Evolutionary conservation across 2,329 filamentous ascomycete genomes (phyloP), one percentile per base, ranked within the genome.

Genomic region (Aspergillus bombycis): DNA sequence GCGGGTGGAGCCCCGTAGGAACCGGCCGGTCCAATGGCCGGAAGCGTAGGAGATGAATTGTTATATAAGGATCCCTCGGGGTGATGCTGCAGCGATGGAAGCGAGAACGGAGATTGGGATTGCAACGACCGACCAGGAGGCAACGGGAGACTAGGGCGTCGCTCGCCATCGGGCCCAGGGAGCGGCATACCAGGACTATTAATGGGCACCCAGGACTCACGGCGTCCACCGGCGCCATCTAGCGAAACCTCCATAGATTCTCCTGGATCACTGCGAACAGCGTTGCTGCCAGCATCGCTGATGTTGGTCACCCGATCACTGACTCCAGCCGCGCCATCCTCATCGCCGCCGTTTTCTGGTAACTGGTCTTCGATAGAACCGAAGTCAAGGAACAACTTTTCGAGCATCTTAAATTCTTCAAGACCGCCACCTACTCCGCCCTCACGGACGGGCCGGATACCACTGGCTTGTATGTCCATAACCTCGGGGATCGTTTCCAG

Each of bases 191-290:
- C 73, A 4, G 76, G 73, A 58, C 72, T 78, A 67, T 80, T 80
- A 62, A 81, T 68, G 0, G 78, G 73, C 0, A 80, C 74, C 78
- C 78, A 80, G 4, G 78, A 78, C 56, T 80, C 78, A n/a, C 78
- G 77, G 50, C 77, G 75, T 21, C 69, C 72, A 34, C 71, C 67
- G 14, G 70, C 72, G 11, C 77, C 73, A 23, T 77, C 76, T 14
- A 71, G 62, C 28, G 68, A 62, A 38, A 68, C 66, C 7, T 79
- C 78, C 10, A 67, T 57, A 8, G 62, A 63, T 16, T 78, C 77
- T 1, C 76, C 77, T 1, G 76, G 64, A 23, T 80, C 77, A 50
- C 78, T 80, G 60, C 77, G 76, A n/a, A 79, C 75, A 3, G 76
- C 73, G 53, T 77, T 78, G 70, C 78, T 81, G 23, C 76, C 77